Conservation (phyloP, 2,329 filamentous ascomycete genomes). For the Grosmannia huntii region DNA sequence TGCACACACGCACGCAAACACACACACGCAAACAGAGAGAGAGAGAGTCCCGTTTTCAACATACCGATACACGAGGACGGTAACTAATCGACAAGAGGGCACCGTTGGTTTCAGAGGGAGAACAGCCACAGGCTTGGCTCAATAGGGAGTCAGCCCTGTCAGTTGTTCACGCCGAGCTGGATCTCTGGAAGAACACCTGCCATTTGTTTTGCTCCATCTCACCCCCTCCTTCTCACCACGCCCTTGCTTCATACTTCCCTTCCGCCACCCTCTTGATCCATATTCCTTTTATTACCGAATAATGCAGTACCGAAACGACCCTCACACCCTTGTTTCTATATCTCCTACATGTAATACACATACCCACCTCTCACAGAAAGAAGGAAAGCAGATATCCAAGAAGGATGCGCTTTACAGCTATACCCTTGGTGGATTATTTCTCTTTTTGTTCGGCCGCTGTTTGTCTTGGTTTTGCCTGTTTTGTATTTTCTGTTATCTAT, state of each 20-base stretch:
- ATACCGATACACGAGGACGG: background rate
- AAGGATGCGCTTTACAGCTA: background rate
- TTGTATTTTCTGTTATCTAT: background rate
- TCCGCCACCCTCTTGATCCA: background rate
- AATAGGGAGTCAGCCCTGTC: background rate
- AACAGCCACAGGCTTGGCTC: background rate
- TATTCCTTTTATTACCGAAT: background rate
- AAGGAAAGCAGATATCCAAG: background rate
- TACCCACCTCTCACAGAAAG: background rate
- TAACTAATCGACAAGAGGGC: background rate
- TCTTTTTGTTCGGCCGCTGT: background rate
- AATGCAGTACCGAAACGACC: slow-evolving; percentile 1
- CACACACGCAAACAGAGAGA: background rate
- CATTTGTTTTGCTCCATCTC: background rate
- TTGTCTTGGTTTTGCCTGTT: background rate
- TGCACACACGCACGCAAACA: background rate
- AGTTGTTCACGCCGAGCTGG: slow-evolving; percentile 6
- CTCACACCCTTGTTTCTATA: background rate
- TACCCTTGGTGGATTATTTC: background rate
- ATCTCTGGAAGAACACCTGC: slow-evolving; percentile 4
- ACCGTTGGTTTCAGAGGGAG: background rate
- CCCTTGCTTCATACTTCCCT: background rate
- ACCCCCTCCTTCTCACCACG: background rate
- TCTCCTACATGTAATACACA: background rate
- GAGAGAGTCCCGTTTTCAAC: background rate